Evolutionary conservation across 2,329 filamentous ascomycete species (phyloP).

Genomic region (Pseudogymnoascus verrucosus): DNA sequence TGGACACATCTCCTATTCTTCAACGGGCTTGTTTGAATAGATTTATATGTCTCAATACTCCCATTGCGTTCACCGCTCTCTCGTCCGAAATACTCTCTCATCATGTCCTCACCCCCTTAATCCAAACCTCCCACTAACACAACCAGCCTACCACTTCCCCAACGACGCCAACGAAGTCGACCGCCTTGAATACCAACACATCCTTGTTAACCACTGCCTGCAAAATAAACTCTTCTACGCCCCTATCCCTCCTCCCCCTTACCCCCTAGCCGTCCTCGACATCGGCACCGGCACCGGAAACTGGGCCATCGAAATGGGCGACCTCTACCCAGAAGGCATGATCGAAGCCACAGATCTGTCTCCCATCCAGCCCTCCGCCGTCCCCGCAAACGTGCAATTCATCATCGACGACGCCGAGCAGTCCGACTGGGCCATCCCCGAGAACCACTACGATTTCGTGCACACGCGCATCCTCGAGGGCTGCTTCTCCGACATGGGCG

Average conservation of each 20-base stretch:
- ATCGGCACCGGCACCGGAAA: slow-evolving; percentile 44
- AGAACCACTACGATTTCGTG: slow-evolving; percentile 47
- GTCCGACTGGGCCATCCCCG: slow-evolving; percentile 39
- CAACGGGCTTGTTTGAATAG: not conserved
- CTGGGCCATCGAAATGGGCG: slow-evolving; percentile 61
- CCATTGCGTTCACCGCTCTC: not conserved
- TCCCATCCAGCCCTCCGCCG: slow-evolving; percentile 54
- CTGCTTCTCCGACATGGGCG: slow-evolving; percentile 47
- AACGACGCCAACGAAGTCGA: slow-evolving; percentile 43
- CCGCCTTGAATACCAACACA: slow-evolving; percentile 41
- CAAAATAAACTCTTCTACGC: slow-evolving; percentile 33
- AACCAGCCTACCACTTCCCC: slow-evolving; percentile 28
- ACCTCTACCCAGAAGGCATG: slow-evolving; percentile 47
- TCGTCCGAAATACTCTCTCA: not conserved
- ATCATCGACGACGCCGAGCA: slow-evolving; percentile 39
- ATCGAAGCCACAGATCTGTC: slow-evolving; percentile 59
- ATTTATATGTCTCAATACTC: not conserved
- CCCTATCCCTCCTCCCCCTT: slow-evolving; percentile 32
- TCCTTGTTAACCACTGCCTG: slow-evolving; percentile 37
- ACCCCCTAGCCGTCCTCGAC: slow-evolving; percentile 32
- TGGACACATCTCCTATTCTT: not conserved
- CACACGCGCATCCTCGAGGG: slow-evolving; percentile 48
- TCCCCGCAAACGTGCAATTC: slow-evolving; percentile 66
- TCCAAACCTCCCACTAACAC: not conserved
- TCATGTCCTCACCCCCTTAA: not conserved